Evolutionary conservation across 768 basidiomycete species (phyloP).

Genomic region (Russula dissimulans): DNA sequence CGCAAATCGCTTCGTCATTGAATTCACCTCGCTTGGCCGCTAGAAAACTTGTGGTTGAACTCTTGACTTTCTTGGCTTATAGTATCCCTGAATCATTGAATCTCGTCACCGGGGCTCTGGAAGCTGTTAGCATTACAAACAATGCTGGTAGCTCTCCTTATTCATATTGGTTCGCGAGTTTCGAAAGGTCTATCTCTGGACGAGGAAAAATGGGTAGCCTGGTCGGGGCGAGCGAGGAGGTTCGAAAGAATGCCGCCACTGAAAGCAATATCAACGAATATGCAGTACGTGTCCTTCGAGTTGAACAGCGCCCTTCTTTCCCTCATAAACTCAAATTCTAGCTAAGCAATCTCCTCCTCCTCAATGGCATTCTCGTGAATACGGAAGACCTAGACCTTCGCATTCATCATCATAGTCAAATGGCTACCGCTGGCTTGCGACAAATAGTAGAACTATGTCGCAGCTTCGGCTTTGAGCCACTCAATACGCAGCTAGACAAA

Average conservation of each 20-base stretch:
- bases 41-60: constrained; percentile 69
- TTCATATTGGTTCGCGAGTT: constrained; percentile 82
- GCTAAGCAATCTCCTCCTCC: constrained; percentile 64
- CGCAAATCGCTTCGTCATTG: constrained; percentile 72
- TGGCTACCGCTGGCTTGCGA: constrained; percentile 80
- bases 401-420: constrained; percentile 77
- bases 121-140: constrained; percentile 61
- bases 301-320: not conserved
- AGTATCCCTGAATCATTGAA: constrained; percentile 50
- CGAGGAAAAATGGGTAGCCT: constrained; percentile 91
- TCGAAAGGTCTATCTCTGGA: constrained; percentile 68
- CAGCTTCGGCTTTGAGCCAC: constrained; percentile 49
- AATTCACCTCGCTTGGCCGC: constrained; percentile 74
- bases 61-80: constrained; percentile 65
- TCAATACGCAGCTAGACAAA: constrained; percentile 57
- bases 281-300: constrained; percentile 46
- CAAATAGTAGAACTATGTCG: constrained; percentile 63
- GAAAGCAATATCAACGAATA: constrained; percentile 75
- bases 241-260: constrained; percentile 54
- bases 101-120: constrained; percentile 67
- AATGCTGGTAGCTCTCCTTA: constrained; percentile 51
- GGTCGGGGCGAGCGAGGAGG: constrained; percentile 91
- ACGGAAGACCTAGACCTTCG: constrained; percentile 77
- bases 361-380: constrained; percentile 54
- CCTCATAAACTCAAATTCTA: constrained; percentile 23